Evolutionary conservation across 176 grass and related monocot genomes (phyloP), one percentile per base, ranked within the genome.

Genomic region (Carex myosuroides): DNA sequence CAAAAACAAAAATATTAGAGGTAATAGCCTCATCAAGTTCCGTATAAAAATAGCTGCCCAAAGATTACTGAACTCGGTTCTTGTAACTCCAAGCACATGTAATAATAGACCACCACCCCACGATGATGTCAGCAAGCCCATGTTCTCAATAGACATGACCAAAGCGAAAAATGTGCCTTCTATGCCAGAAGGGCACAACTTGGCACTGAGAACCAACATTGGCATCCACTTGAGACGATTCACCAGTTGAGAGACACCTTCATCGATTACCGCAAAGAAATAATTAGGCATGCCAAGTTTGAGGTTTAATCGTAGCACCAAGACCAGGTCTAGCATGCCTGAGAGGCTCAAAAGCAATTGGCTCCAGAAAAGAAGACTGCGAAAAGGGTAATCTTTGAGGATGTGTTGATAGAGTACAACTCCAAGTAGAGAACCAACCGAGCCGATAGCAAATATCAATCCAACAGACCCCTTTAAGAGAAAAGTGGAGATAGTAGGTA

Each of bases 141-240:
- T 79, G 72, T 94, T 94, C 50, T 97, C 94, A 4, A 97, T 88
- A 13, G 92, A 97, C 94, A 97, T 97, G 58, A 97, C 67, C 50
- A 97, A 88, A 8, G 91, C 90, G 0, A 88, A 97, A 86, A 97
- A 97, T 16, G 92, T 94, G 74, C 94, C 92, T 81, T 97, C 94
- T 18, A 92, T 92, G 17, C 94, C 94, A 65, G 83, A n/a, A 61
- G 92, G 90, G 37, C 94, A 92, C 41, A 97, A 87, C 82, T 92
- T 94, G 42, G 94, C 87, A 85, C 94, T 88, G 66, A 97, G 91
- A 26, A 97, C 94, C 54, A 97, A 81, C 44, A 97, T 87, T 13
- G 92, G 94, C 91, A 97, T 92, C 90, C 88, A 97, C 55, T 97
- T 97, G 9, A 97, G 53, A 12, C 92, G 91, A 50, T 80, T 89